Percentiles rank a stretch among this genome's conserved stretches.
These are phyloP conservation scores for Gomphus bonarii DNA, from an alignment of 1,284 basidiomycete genomes.

Conservation along the genomic window DNA sequence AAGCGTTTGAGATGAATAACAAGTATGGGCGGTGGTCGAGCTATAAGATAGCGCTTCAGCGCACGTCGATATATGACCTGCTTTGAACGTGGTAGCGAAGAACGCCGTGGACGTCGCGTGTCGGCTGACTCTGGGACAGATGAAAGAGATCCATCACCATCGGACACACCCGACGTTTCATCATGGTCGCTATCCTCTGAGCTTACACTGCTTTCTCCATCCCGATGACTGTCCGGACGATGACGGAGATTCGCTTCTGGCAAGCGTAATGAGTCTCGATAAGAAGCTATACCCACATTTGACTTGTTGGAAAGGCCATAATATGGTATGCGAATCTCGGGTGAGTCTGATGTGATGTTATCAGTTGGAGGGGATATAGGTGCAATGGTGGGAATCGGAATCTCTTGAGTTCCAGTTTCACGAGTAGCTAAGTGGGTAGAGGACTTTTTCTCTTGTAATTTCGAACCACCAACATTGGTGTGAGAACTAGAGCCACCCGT, in stretches of 20 bases:
- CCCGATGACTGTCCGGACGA: constrained; percentile 13
- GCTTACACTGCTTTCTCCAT: constrained; percentile 10
- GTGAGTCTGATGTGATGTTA: background rate
- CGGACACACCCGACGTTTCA: constrained; percentile 27
- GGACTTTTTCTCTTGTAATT: background rate
- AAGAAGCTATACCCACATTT: constrained; percentile 9
- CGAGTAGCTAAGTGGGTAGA: background rate
- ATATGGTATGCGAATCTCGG: background rate
- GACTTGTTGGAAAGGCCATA: no score
- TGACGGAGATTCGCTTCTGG: constrained; percentile 17
- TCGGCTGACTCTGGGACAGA: constrained; percentile 33
- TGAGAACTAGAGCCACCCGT: background rate
- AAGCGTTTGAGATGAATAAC: constrained; percentile 93
- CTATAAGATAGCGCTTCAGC: constrained; percentile 90
- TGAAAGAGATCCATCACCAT: constrained; percentile 24
- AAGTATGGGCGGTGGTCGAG: constrained; percentile 76
- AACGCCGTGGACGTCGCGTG: constrained; percentile 21
- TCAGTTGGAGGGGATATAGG: background rate
- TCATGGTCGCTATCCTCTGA: constrained; percentile 16
- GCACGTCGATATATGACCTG: constrained; percentile 71
- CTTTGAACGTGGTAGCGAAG: constrained; percentile 35
- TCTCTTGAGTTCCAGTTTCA: background rate
- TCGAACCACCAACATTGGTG: background rate
- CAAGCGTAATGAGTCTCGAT: constrained; percentile 24
- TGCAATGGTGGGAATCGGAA: background rate